phyloP scores from a whole-genome alignment of 1,284 basidiomycete species.

The Heliocybe sulcata region DNA sequence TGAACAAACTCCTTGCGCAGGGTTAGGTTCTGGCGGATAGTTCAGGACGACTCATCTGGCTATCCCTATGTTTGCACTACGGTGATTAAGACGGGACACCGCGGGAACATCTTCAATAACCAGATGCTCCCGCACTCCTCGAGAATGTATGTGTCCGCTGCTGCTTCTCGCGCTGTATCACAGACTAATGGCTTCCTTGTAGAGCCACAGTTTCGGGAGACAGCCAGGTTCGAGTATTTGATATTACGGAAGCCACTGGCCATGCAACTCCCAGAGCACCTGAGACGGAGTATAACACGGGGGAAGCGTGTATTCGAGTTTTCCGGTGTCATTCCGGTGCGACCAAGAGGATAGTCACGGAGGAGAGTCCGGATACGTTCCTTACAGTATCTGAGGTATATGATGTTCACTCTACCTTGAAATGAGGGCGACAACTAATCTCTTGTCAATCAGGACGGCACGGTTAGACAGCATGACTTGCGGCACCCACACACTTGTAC shows the following conservation, averaged over 20 bases:
- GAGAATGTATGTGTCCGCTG: constrained; percentile 41
- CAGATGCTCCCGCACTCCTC: constrained; percentile 76
- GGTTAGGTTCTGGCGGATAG: constrained; percentile 65
- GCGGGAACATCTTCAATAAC: constrained; percentile 82
- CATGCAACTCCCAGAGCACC: constrained; percentile 25
- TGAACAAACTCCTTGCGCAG: constrained; percentile 21
- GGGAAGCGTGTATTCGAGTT: constrained; percentile 41
- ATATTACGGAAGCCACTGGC: constrained; percentile 46
- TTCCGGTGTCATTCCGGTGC: constrained; percentile 63
- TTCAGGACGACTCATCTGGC: constrained; percentile 28
- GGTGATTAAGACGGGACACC: constrained; percentile 74
- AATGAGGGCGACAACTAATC: not conserved
- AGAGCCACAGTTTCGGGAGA: constrained; percentile 80
- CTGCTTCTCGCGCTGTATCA: constrained; percentile 10
- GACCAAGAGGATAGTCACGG: constrained; percentile 79
- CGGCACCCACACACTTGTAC: constrained; percentile 60
- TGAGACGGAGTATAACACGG: constrained; percentile 32
- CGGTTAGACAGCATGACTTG: constrained; percentile 85
- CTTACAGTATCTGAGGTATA: constrained; percentile 77
- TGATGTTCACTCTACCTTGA: constrained; percentile 12
- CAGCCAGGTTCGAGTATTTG: constrained; percentile 75
- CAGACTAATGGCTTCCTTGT: constrained; percentile 6
- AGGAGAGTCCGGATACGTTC: constrained; percentile 79
- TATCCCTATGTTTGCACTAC: constrained; percentile 59
- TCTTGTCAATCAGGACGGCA: constrained; percentile 40